Evolutionary conservation across 208 protist species (phyloP).

Genomic region (Wallacemonas sp.): DNA sequence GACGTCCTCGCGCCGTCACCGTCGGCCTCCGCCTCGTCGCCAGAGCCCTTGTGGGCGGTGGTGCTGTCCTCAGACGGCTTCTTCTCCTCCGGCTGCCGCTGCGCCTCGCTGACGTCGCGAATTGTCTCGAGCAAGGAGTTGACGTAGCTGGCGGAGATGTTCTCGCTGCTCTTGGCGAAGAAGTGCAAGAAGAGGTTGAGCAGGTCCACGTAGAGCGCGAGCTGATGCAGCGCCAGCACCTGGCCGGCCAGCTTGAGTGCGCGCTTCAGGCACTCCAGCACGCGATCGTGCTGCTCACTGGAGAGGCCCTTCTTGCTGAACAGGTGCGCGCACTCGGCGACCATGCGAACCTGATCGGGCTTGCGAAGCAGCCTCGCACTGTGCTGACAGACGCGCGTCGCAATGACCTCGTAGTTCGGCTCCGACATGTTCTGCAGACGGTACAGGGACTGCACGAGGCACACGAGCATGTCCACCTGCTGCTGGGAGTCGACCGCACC

Average conservation of each 20-base stretch:
- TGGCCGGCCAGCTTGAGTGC: conserved; percentile 92
- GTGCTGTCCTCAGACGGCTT: background rate
- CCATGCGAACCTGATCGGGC: conserved; percentile 88
- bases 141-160: conserved; percentile 55
- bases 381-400: conserved; percentile 90
- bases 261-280: conserved; percentile 93
- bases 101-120: conserved; percentile 43
- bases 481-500: conserved; percentile 77
- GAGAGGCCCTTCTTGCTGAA: conserved; percentile 83
- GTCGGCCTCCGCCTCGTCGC: background rate
- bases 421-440: conserved; percentile 51
- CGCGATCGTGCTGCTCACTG: conserved; percentile 66
- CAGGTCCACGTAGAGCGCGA: conserved; percentile 95
- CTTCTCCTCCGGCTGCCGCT: conserved; percentile 12
- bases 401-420: conserved; percentile 94
- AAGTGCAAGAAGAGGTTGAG: conserved; percentile 95
- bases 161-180: conserved; percentile 67
- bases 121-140: conserved; percentile 60
- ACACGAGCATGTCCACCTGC: conserved; percentile 82
- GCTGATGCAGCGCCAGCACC: conserved; percentile 66
- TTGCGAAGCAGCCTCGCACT: conserved; percentile 91
- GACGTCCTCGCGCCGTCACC: conserved; percentile 1
- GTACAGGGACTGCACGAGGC: conserved; percentile 73
- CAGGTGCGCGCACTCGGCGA: conserved; percentile 83
- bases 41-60: background rate